Evolutionary conservation across 306 rosid genomes (phyloP), one percentile per base, ranked within the genome.

Genomic region (Dryas octopetala): DNA sequence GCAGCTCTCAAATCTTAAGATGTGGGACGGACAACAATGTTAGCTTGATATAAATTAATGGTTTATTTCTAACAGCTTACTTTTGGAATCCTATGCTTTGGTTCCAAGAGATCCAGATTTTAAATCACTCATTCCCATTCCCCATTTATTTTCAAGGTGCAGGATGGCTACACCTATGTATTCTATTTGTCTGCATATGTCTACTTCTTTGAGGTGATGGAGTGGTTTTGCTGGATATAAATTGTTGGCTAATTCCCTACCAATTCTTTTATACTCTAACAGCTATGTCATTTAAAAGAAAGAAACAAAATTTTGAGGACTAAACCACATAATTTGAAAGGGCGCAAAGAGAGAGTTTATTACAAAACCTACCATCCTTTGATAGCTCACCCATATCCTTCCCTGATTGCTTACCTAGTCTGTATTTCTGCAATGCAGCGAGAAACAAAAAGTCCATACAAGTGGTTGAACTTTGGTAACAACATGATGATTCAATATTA

Each of bases 341-440:
- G 61, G 77, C 38, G 50, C 49, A 76, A 66, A 52, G 71, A 76
- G 52, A 68, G n/a, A 59, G 67, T 49, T 46, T 43, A 44, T 13
- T 26, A 48, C 41, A 62, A 83, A 88, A 62, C 85, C 73, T 86
- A 91, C 98, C 98, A 89, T 91, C 98, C 85, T 89, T 89, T 82
- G 92, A 87, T 82, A 85, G 87, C 65, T 94, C 97, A 73, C 88
- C 82, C 81, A 94, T 86, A 74, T 94, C 98, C 87, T 91, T 94
- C 73, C 97, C 98, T 2, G 96, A 90, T 86, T 94, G 98, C 90
- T 90, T 94, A 78, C 98, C 98, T 59, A 91, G 89, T 87, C 98
- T 91, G 86, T 86, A 94, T 82, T 94, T 94, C 98, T 94, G 95
- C 83, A 91, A 83, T 73, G 68, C 75, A 78, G 51, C 66, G 78